These are phyloP conservation scores for Trichocladium uniseriatum DNA, from an alignment of 495 filamentous ascomycete genomes.

Conservation along the genomic window DNA sequence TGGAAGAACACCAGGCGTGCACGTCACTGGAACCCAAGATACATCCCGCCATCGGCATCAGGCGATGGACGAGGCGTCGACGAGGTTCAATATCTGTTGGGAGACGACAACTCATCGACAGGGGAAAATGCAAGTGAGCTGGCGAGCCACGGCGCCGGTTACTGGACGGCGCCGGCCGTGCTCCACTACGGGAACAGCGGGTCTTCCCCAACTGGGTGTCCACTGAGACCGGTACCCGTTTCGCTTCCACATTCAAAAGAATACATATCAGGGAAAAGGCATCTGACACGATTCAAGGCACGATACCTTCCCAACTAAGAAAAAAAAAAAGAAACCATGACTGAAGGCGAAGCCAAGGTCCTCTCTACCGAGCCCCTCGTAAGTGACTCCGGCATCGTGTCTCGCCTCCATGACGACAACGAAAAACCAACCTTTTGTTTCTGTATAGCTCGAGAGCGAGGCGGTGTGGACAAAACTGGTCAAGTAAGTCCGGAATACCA, in stretches of 20 bases:
- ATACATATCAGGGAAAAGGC: neutral
- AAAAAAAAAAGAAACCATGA: constrained; percentile 1
- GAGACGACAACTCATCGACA: constrained; percentile 2
- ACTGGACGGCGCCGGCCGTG: neutral
- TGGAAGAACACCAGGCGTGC: too few relatives aligned
- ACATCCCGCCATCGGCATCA: neutral
- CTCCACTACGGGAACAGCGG: constrained; percentile 4
- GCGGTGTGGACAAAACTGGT: constrained; percentile 63
- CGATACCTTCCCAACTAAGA: neutral
- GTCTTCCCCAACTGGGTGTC: neutral
- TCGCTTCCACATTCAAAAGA: neutral
- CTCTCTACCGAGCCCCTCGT: constrained; percentile 27
- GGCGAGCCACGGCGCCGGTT: neutral
- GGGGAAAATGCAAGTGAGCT: constrained; percentile 1
- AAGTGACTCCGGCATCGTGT: constrained; percentile 5
- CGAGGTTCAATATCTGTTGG: neutral
- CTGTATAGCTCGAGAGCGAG: constrained; percentile 41
- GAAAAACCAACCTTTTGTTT: neutral
- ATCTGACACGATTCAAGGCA: neutral
- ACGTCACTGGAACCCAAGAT: too few relatives aligned
- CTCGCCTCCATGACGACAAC: neutral
- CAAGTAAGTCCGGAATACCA: constrained; percentile 15
- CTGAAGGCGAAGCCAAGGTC: constrained; percentile 13
- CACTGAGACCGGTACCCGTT: neutral
- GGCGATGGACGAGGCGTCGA: neutral